Conservation (phyloP, 2,329 filamentous ascomycete species). For the Scedosporium aurantiacum region DNA sequence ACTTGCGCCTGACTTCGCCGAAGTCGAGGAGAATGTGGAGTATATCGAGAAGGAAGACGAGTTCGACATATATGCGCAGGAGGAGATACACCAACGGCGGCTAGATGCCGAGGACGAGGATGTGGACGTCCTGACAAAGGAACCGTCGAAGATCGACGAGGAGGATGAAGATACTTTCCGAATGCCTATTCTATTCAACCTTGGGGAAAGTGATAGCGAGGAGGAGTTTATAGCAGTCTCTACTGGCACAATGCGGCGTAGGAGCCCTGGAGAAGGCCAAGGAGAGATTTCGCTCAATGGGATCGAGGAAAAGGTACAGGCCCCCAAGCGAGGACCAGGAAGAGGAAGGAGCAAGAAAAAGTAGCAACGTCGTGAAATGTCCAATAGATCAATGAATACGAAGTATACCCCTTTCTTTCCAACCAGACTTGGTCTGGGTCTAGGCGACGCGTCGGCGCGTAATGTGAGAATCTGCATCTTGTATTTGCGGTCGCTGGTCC, state of each 20-base stretch:
- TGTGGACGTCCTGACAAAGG: slow-evolving; percentile 76
- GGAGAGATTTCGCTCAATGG: slow-evolving; percentile 46
- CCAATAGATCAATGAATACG: background rate
- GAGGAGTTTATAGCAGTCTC: slow-evolving; percentile 67
- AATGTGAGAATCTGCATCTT: no score
- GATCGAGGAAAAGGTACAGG: slow-evolving; percentile 21
- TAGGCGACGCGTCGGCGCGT: no score
- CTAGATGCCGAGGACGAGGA: slow-evolving; percentile 89
- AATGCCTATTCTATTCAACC: slow-evolving; percentile 88
- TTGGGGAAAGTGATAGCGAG: slow-evolving; percentile 90
- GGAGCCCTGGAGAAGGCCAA: slow-evolving; percentile 65
- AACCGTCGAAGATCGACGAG: slow-evolving; percentile 50
- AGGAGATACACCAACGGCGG: slow-evolving; percentile 84
- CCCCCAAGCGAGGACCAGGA: slow-evolving; percentile 28
- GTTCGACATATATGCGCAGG: slow-evolving; percentile 92
- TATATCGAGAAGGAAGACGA: slow-evolving; percentile 95
- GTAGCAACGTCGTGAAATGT: background rate
- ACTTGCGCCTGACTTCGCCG: slow-evolving; percentile 88
- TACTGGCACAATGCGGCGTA: slow-evolving; percentile 74
- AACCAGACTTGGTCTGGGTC: no score
- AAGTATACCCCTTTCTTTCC: background rate
- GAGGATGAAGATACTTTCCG: slow-evolving; percentile 58
- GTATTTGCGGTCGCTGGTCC: no score
- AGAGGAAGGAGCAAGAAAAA: slow-evolving; percentile 8
- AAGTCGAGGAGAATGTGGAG: slow-evolving; percentile 96